phyloP scores from a whole-genome alignment of 2,329 filamentous ascomycete genomes.

The Scytalidium lignicola region DNA sequence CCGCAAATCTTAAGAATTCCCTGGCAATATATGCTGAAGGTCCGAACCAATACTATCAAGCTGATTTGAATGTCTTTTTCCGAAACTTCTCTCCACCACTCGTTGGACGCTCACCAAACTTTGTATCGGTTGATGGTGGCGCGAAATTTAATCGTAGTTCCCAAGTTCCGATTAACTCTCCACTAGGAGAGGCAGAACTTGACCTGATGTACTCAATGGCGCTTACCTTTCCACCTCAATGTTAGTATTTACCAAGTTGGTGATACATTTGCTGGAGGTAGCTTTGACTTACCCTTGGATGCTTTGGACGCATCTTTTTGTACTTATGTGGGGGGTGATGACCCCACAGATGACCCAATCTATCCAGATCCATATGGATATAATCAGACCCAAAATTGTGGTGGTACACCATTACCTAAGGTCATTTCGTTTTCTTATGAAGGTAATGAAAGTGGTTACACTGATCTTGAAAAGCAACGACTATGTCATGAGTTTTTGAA shows the following conservation, averaged over 20 bases:
- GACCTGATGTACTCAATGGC: slow-evolving; percentile 51
- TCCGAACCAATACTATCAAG: slow-evolving; percentile 46
- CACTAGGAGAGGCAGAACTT: slow-evolving; percentile 35
- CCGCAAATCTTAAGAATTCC: slow-evolving; percentile 11
- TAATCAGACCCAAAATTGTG: slow-evolving; percentile 37
- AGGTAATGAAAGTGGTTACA: slow-evolving; percentile 47
- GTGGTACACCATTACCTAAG: slow-evolving; percentile 39
- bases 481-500: slow-evolving; percentile 54
- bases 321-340: slow-evolving; percentile 30
- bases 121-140: slow-evolving; percentile 43
- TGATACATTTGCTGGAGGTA: slow-evolving; percentile 31
- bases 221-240: slow-evolving; percentile 46
- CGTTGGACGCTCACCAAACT: slow-evolving; percentile 37
- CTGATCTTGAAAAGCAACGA: slow-evolving; percentile 41
- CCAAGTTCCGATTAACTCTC: slow-evolving; percentile 32
- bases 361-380: slow-evolving; percentile 32
- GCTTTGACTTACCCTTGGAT: slow-evolving; percentile 43
- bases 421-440: slow-evolving; percentile 51
- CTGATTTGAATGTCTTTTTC: slow-evolving; percentile 45
- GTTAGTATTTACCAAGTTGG: slow-evolving; percentile 40
- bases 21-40: slow-evolving; percentile 50
- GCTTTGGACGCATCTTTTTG: slow-evolving; percentile 45
- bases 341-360: slow-evolving; percentile 23
- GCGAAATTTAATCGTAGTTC: slow-evolving; percentile 42
- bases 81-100: slow-evolving; percentile 36